Conservation (phyloP, 305 asterid species). For the Stenogyne calaminthoides region DNA sequence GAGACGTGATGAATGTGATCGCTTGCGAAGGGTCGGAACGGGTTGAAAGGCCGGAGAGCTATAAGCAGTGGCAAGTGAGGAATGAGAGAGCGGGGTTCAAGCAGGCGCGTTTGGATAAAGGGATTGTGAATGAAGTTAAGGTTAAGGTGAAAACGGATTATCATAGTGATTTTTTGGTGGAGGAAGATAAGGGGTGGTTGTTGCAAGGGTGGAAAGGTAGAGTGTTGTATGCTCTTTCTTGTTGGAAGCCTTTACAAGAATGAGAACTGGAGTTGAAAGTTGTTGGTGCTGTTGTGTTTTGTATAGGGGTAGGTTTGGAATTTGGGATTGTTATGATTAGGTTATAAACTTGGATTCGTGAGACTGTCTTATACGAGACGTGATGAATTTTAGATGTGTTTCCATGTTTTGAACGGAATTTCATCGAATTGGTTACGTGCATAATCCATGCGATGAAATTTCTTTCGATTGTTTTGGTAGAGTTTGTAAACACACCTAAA, state of each 20-base stretch:
- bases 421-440: neutral
- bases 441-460: neutral
- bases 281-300: no score
- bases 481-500: no score
- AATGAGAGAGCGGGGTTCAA: constrained; percentile 59
- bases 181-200: constrained; percentile 67
- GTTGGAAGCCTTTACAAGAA: constrained; percentile 55
- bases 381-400: neutral
- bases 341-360: no score
- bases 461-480: no score
- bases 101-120: constrained; percentile 44
- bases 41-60: constrained; percentile 72
- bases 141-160: constrained; percentile 46
- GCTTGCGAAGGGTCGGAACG: constrained; percentile 75
- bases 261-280: no score
- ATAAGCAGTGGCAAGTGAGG: constrained; percentile 73
- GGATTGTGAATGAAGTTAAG: constrained; percentile 42
- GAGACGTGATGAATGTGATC: constrained; percentile 66
- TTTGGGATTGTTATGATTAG: no score
- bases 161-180: constrained; percentile 55
- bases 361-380: no score
- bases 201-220: constrained; percentile 88
- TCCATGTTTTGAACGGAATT: neutral
- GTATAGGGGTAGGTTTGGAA: no score
- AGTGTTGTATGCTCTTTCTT: constrained; percentile 56